phyloP scores from a whole-genome alignment of 345 rosid species.

The Gossypium anomalum region DNA sequence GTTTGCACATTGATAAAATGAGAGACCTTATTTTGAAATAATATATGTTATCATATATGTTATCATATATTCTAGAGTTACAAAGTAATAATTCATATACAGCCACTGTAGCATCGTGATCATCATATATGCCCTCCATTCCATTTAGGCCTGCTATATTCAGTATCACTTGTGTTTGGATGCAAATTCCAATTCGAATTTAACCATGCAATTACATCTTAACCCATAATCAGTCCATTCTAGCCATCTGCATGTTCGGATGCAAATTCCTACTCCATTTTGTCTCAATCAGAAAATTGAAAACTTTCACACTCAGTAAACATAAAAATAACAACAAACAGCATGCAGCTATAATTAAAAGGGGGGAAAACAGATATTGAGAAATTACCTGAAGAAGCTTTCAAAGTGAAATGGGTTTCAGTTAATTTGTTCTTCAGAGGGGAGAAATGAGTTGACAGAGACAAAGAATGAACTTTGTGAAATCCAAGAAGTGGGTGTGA shows the following conservation, averaged over 20 bases:
- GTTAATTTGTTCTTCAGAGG: conserved; percentile 8
- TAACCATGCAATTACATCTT: background rate
- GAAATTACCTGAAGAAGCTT: conserved; percentile 43
- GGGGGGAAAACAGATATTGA: background rate
- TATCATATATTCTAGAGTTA: background rate
- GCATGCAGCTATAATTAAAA: background rate
- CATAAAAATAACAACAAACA: background rate
- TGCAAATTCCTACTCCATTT: background rate
- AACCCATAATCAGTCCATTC: background rate
- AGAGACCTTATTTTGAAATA: background rate
- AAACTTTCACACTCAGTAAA: background rate
- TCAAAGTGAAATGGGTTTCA: conserved; percentile 22
- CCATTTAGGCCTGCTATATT: too few relatives aligned
- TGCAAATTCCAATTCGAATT: background rate
- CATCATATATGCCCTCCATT: too few relatives aligned
- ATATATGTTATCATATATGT: background rate
- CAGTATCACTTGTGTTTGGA: too few relatives aligned
- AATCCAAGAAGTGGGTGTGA: conserved; percentile 9
- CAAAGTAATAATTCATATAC: background rate
- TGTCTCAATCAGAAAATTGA: background rate
- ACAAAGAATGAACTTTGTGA: conserved; percentile 12
- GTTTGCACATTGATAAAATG: conserved; percentile 33
- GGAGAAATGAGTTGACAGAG: conserved; percentile 19
- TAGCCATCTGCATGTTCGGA: background rate
- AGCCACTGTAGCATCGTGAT: too few relatives aligned